Conservation (phyloP, 129 eudicot species). For the Calendula officinalis region DNA sequence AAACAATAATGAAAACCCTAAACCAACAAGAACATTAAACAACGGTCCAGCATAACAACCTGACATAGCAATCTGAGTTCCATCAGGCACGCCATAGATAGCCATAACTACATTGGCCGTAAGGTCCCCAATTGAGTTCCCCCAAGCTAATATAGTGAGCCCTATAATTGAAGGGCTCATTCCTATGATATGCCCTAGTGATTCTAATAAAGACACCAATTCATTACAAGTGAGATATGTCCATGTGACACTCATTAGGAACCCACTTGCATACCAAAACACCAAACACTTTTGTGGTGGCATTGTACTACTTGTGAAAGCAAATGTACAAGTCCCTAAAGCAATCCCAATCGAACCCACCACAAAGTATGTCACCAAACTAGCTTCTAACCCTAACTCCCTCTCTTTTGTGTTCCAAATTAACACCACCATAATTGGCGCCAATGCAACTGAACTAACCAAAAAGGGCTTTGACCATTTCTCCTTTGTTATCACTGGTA, state of each 20-base stretch:
- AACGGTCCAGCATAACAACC: slow-evolving; percentile 78
- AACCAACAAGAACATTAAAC: slow-evolving; percentile 64
- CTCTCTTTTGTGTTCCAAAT: slow-evolving; percentile 46
- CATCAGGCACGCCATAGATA: slow-evolving; percentile 50
- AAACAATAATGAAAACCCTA: slow-evolving; percentile 59
- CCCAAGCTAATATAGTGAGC: slow-evolving; percentile 81
- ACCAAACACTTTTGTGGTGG: slow-evolving; percentile 55
- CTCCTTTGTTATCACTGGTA: slow-evolving; percentile 58
- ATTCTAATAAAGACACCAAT: slow-evolving; percentile 51
- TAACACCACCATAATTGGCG: slow-evolving; percentile 50
- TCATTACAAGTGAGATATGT: slow-evolving; percentile 61
- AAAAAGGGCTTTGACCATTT: slow-evolving; percentile 63
- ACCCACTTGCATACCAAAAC: slow-evolving; percentile 58
- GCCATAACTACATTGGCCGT: slow-evolving; percentile 62
- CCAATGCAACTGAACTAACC: slow-evolving; percentile 40
- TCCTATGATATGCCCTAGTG: slow-evolving; percentile 57
- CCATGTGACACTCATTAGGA: slow-evolving; percentile 71
- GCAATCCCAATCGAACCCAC: slow-evolving; percentile 37
- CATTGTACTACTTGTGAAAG: slow-evolving; percentile 31
- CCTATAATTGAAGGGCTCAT: slow-evolving; percentile 62
- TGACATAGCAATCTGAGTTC: slow-evolving; percentile 68
- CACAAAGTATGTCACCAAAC: slow-evolving; percentile 29
- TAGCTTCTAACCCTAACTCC: slow-evolving; percentile 12
- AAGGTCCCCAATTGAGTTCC: slow-evolving; percentile 68
- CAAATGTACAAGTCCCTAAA: slow-evolving; percentile 42